Conservation (phyloP, 1,284 basidiomycete species). For the Ustilago hordei region DNA sequence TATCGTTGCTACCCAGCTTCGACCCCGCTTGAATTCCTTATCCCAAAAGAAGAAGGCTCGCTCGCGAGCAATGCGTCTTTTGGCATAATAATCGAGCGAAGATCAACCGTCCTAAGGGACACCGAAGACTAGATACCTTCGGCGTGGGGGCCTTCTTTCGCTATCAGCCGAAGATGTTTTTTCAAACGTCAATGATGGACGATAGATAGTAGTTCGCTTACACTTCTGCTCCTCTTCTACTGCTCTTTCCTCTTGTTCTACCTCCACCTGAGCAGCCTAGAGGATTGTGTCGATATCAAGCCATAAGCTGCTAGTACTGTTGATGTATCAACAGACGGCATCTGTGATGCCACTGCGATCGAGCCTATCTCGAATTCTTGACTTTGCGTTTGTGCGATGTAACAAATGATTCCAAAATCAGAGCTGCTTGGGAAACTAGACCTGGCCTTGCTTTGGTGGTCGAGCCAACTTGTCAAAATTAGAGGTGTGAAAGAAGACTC, state of each 20-base stretch:
- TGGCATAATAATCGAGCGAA: constrained; percentile 58
- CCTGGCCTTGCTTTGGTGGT: constrained; percentile 2
- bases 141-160: constrained; percentile 55
- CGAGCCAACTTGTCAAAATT: constrained; percentile 19
- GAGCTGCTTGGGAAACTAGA: not conserved
- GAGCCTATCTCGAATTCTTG: not conserved
- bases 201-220: constrained; percentile 59
- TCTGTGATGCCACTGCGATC: not conserved
- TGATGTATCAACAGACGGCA: not conserved
- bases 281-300: not conserved
- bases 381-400: not conserved
- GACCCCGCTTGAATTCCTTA: constrained; percentile 53
- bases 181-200: constrained; percentile 50
- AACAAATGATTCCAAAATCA: not conserved
- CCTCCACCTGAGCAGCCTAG: not conserved
- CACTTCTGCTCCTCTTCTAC: constrained; percentile 8
- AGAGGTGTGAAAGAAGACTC: constrained; percentile 8
- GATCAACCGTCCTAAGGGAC: constrained; percentile 48
- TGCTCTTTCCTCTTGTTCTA: not conserved
- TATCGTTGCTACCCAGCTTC: constrained; percentile 8
- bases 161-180: constrained; percentile 52
- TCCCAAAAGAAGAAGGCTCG: constrained; percentile 54
- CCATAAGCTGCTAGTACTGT: not conserved
- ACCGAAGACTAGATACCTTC: constrained; percentile 52
- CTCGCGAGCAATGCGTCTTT: constrained; percentile 37